Evolutionary conservation across 1,284 basidiomycete genomes (phyloP).

Genomic region (Marasmius sp.): DNA sequence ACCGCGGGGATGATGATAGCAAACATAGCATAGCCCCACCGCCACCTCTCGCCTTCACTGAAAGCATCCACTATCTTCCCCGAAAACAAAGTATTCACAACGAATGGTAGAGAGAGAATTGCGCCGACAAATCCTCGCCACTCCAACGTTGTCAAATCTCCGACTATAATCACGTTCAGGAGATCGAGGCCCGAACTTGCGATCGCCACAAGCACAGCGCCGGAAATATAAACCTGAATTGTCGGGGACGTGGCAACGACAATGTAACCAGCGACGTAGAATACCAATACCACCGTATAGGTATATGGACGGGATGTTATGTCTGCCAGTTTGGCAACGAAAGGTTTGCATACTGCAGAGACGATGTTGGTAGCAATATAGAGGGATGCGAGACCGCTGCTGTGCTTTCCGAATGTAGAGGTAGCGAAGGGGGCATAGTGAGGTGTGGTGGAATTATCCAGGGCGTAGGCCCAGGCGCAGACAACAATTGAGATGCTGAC

Average conservation of each 20-base stretch:
- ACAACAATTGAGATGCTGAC: conserved; percentile 13
- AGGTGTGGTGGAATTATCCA: conserved; percentile 12
- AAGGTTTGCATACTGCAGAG: conserved; percentile 22
- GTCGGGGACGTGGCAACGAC: conserved; percentile 20
- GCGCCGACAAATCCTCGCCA: conserved; percentile 24
- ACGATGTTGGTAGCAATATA: conserved; percentile 21
- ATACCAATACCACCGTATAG: conserved; percentile 18
- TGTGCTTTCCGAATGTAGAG: conserved; percentile 13
- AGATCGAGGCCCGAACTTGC: conserved; percentile 23
- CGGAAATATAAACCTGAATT: conserved; percentile 19
- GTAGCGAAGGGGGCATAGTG: conserved; percentile 14
- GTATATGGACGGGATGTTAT: conserved; percentile 16
- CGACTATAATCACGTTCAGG: conserved; percentile 24
- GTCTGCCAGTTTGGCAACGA: conserved; percentile 26
- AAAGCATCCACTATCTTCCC: conserved; percentile 14
- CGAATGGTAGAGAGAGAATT: conserved; percentile 16
- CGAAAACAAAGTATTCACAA: conserved; percentile 18
- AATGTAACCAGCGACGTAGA: conserved; percentile 25
- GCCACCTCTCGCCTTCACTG: conserved; percentile 18
- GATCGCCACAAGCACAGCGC: conserved; percentile 20
- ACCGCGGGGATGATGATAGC: conserved; percentile 21
- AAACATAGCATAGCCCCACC: conserved; percentile 29
- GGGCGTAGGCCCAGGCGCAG: conserved; percentile 17
- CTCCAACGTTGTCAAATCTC: conserved; percentile 24
- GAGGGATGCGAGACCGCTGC: conserved; percentile 12